These are phyloP conservation scores for Alnus rubra DNA, from an alignment of 306 rosid genomes.

Conservation along the genomic window DNA sequence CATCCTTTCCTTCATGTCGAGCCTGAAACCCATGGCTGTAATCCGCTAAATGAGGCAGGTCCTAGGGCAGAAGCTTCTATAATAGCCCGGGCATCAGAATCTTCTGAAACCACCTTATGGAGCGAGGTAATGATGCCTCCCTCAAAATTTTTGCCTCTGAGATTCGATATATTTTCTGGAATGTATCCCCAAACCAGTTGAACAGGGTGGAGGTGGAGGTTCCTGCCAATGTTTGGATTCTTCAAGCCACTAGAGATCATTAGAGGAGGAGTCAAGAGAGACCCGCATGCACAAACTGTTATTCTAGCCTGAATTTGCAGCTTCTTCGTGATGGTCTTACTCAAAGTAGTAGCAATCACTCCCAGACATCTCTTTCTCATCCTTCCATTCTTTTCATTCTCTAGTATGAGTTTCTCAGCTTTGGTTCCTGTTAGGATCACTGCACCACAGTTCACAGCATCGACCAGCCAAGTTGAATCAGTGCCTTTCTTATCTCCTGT, in stretches of 20 bases:
- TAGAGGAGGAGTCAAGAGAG: constrained; percentile 73
- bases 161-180: constrained; percentile 52
- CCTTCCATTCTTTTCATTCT: constrained; percentile 37
- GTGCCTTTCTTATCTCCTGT: constrained; percentile 76
- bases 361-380: constrained; percentile 60
- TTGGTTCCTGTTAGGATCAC: constrained; percentile 79
- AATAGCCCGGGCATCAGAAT: constrained; percentile 44
- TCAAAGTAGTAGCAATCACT: constrained; percentile 55
- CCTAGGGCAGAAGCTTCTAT: constrained; percentile 73
- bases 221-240: constrained; percentile 73
- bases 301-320: constrained; percentile 74
- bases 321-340: constrained; percentile 53
- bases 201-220: constrained; percentile 86
- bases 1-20: constrained; percentile 68
- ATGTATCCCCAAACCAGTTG: constrained; percentile 77
- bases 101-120: constrained; percentile 57
- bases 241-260: constrained; percentile 72
- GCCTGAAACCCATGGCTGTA: constrained; percentile 75
- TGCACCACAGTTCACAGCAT: constrained; percentile 71
- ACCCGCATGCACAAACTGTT: constrained; percentile 77
- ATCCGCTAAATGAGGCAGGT: constrained; percentile 67
- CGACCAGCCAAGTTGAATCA: constrained; percentile 80
- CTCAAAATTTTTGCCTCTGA: constrained; percentile 54
- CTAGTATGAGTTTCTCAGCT: constrained; percentile 67
- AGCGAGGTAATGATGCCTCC: constrained; percentile 88